Conservation (phyloP, 768 basidiomycete species). For the Trametes maxima region DNA sequence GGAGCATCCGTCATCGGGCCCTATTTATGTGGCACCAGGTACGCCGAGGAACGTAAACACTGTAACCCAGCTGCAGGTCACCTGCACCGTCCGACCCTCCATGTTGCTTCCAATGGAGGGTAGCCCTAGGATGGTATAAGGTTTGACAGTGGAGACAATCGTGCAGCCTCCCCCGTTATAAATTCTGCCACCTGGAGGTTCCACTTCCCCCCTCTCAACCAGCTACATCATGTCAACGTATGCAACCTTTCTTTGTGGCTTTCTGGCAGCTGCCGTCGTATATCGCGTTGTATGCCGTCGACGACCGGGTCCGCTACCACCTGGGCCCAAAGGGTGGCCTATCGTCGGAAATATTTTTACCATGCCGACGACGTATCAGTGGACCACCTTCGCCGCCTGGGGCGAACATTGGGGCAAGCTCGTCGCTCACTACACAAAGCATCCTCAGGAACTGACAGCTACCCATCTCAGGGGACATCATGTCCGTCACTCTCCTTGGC, state of each 20-base stretch:
- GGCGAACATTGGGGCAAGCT: slow-evolving; percentile 32
- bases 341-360: slow-evolving; percentile 6
- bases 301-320: slow-evolving; percentile 27
- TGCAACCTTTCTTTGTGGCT: not conserved
- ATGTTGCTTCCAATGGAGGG: not conserved
- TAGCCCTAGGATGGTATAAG: no score
- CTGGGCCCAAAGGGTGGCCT: slow-evolving; percentile 32
- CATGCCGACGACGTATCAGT: not conserved
- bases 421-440: not conserved
- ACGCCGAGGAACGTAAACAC: not conserved
- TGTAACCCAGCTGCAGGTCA: not conserved
- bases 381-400: slow-evolving; percentile 29
- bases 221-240: not conserved
- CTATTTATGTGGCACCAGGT: not conserved
- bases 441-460: not conserved
- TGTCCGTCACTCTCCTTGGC: slow-evolving; percentile 31
- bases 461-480: slow-evolving; percentile 30
- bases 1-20: not conserved
- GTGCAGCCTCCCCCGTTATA: no score
- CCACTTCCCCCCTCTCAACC: not conserved
- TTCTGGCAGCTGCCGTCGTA: not conserved
- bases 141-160: not conserved
- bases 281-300: slow-evolving; percentile 1
- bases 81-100: not conserved
- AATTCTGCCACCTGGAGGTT: not conserved